Percentiles rank a stretch among this genome's conserved stretches.
Conservation (phyloP, 1,139 yeast species). For the Pneumocystis carinii region DNA sequence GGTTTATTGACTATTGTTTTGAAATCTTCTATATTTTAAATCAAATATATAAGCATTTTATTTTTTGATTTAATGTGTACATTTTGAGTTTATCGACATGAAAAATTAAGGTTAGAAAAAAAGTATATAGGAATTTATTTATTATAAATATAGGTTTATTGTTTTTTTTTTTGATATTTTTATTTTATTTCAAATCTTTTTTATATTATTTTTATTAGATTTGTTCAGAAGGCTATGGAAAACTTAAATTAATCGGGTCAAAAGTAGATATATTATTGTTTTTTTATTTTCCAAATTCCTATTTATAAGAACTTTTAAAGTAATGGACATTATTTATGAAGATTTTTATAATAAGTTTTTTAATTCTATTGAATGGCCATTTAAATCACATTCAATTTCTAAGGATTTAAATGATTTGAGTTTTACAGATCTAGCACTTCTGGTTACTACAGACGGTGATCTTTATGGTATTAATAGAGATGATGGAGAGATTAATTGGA, state of each 20-base stretch:
- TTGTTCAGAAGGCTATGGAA: too few species aligned
- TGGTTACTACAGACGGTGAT: constrained; percentile 80
- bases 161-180: neutral
- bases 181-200: neutral
- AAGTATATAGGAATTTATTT: too few species aligned
- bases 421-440: constrained; percentile 46
- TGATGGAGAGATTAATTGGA: constrained; percentile 70
- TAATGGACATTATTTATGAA: neutral
- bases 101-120: too few species aligned
- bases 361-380: neutral
- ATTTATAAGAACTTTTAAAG: neutral
- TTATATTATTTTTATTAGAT: too few species aligned
- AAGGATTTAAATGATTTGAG: constrained; percentile 35
- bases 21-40: too few species aligned
- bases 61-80: too few species aligned
- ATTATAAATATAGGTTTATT: too few species aligned
- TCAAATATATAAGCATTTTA: too few species aligned
- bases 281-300: neutral
- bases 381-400: neutral
- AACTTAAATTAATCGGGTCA: neutral
- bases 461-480: constrained; percentile 67
- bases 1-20: too few species aligned
- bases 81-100: too few species aligned
- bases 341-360: neutral
- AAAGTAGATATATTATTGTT: neutral